Evolutionary conservation across 2,329 filamentous ascomycete genomes (phyloP).

Genomic region (Rhexocercosporidium sp.): DNA sequence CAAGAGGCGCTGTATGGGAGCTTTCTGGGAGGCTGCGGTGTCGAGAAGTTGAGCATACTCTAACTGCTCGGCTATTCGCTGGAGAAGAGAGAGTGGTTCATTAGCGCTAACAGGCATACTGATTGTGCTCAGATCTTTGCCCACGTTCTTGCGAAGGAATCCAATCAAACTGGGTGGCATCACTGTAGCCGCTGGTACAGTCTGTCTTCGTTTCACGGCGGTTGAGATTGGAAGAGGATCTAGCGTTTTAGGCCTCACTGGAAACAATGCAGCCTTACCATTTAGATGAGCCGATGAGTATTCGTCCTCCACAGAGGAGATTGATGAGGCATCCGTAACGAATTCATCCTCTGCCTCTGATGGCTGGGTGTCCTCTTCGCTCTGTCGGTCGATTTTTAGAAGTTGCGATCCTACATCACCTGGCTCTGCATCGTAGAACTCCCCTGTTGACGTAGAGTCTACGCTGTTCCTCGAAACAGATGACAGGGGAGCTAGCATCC

Average conservation of each 20-base stretch:
- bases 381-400: constrained; percentile 75
- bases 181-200: constrained; percentile 75
- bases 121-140: constrained; percentile 95
- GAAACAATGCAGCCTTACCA: constrained; percentile 75
- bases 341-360: constrained; percentile 61
- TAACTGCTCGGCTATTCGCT: constrained; percentile 86
- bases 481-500: constrained; percentile 60
- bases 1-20: constrained; percentile 72
- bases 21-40: constrained; percentile 67
- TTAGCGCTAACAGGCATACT: constrained; percentile 98
- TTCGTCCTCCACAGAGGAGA: constrained; percentile 64
- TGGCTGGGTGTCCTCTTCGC: constrained; percentile 67
- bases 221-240: constrained; percentile 76
- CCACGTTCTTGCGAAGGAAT: constrained; percentile 95
- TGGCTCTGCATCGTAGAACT: constrained; percentile 92
- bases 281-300: constrained; percentile 50
- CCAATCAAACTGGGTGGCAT: constrained; percentile 89
- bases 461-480: constrained; percentile 65
- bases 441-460: constrained; percentile 80
- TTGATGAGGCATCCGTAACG: constrained; percentile 57
- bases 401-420: constrained; percentile 68
- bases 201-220: constrained; percentile 67
- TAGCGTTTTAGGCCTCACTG: constrained; percentile 75
- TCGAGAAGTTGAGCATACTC: constrained; percentile 90
- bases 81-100: constrained; percentile 86